phyloP scores from a whole-genome alignment of 2,329 filamentous ascomycete genomes.

The Alternaria panax region DNA sequence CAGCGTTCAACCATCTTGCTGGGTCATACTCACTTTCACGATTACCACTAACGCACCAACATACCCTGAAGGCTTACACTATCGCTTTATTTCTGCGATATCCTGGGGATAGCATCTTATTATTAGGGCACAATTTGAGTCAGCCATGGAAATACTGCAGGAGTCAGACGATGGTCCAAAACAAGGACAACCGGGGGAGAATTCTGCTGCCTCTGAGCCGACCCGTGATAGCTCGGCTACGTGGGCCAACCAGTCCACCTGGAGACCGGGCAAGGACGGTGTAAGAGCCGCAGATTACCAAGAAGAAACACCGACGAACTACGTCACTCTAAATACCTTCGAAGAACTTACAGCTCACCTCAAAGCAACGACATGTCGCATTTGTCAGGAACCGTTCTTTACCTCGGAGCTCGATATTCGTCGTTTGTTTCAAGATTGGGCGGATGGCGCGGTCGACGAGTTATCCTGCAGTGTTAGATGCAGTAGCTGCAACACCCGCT shows the following conservation, averaged over 20 bases:
- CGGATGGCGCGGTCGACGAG: slow-evolving; percentile 3
- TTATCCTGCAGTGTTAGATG: slow-evolving; percentile 27
- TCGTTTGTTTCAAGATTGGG: slow-evolving; percentile 26
- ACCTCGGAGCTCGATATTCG: slow-evolving; percentile 15
- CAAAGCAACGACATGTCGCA: slow-evolving; percentile 16
- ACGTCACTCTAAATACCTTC: slow-evolving; percentile 10
- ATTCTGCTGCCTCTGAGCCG: neutral
- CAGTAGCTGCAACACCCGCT: slow-evolving; percentile 18
- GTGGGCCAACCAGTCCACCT: neutral
- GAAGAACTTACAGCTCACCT: slow-evolving; percentile 22
- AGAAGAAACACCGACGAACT: slow-evolving; percentile 4
- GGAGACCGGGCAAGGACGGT: neutral
- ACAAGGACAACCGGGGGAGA: neutral
- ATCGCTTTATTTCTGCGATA: neutral
- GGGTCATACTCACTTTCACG: neutral
- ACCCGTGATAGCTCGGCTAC: neutral
- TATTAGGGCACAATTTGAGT: neutral
- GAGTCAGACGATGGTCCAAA: neutral
- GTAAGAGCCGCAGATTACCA: neutral
- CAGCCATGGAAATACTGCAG: neutral
- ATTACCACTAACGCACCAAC: neutral
- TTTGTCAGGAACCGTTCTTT: slow-evolving; percentile 20
- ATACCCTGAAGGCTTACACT: neutral
- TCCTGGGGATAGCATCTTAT: neutral
- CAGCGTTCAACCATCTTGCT: neutral